Evolutionary conservation across 192 early-diverging fungal species (phyloP).

Genomic region (Kappamyces sp.): DNA sequence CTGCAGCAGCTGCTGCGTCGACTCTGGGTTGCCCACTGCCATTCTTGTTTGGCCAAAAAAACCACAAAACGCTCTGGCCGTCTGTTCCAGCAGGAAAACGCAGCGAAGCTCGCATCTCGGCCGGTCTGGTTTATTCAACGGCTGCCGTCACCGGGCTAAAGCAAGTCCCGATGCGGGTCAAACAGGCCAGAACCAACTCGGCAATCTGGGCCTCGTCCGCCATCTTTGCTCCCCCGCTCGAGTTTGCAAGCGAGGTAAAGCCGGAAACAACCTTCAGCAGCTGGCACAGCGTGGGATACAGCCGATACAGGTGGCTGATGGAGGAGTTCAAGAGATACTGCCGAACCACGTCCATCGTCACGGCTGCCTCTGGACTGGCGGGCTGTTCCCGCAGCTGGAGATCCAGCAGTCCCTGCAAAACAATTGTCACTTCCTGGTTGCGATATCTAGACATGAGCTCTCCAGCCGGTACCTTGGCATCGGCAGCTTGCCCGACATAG

Average conservation of each 20-base stretch:
- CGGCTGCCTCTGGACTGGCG: slow-evolving; percentile 2
- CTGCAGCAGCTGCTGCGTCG: not conserved
- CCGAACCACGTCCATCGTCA: slow-evolving; percentile 35
- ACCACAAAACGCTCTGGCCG: no score
- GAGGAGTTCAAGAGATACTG: slow-evolving; percentile 16
- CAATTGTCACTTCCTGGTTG: slow-evolving; percentile 51
- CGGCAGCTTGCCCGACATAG: slow-evolving; percentile 60
- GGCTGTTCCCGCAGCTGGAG: slow-evolving; percentile 43
- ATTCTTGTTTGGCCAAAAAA: no score
- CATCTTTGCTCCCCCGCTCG: slow-evolving; percentile 15
- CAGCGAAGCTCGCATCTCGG: no score
- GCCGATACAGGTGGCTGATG: slow-evolving; percentile 60
- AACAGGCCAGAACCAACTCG: slow-evolving; percentile 22
- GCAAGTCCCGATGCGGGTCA: slow-evolving; percentile 24
- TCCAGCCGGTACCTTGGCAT: slow-evolving; percentile 49
- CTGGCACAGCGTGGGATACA: slow-evolving; percentile 61
- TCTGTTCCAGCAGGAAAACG: no score
- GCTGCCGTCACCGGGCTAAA: no score
- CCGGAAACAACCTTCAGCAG: slow-evolving; percentile 25
- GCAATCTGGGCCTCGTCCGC: slow-evolving; percentile 28
- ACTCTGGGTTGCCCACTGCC: not conserved
- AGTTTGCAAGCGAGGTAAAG: not conserved
- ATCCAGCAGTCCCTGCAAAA: slow-evolving; percentile 44
- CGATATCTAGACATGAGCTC: slow-evolving; percentile 37
- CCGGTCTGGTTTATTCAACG: no score